Base-by-base conservation (phyloP, 2,329 filamentous ascomycete genomes). In the Dactylellina leptospora region DNA sequence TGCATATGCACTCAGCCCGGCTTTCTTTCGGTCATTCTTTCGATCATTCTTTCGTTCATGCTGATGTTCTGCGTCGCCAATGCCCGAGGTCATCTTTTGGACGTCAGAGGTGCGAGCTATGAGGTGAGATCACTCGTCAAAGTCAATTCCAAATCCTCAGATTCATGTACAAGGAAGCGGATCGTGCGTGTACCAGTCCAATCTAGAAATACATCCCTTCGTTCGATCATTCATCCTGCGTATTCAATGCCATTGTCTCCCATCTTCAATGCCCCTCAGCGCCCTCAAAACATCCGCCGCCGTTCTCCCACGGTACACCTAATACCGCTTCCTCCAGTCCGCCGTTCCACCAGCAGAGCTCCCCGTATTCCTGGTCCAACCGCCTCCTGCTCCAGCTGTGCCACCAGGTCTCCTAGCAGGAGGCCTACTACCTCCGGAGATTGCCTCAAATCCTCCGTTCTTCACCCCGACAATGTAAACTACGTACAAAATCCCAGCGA, bases 401-500 rank as follows among this genome's bases (percentile, higher is more conserved):
- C 64, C 50, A 22, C 48, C 38, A 27, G 59, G 42, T 18, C 66
- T 58, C 16, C 56, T 42, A 9, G 47, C 56, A 50, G 64, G 64
- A 0, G 64, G 45, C 30, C 28, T 61, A 33, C 22, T 42, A 9
- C 51, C 51, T 3, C 54, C 66, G 2, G 27, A 22, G 16, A 71
- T 58, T n/a, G 50, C 66, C 13, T 59, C 36, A 48, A 71, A 71
- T 2, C 66, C 66, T 1, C 66, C 66, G 28, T 71, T 71, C 45
- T 71, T 71, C 50, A 71, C 58, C 10, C 66, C 66, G 13, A 71
- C 66, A 48, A 71, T 58, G 23, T 71, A 71, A 40, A 71, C 42
- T 20, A 71, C 66, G 28, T 71, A 71, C 25, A 71, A 50, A 22
- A 71, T 23, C 10, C 58, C 66, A 22, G 66, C 66, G 25, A 71